Evolutionary conservation across 495 filamentous ascomycete genomes (phyloP), one percentile per base, ranked within the genome.

Genomic region (Extremus antarcticus): DNA sequence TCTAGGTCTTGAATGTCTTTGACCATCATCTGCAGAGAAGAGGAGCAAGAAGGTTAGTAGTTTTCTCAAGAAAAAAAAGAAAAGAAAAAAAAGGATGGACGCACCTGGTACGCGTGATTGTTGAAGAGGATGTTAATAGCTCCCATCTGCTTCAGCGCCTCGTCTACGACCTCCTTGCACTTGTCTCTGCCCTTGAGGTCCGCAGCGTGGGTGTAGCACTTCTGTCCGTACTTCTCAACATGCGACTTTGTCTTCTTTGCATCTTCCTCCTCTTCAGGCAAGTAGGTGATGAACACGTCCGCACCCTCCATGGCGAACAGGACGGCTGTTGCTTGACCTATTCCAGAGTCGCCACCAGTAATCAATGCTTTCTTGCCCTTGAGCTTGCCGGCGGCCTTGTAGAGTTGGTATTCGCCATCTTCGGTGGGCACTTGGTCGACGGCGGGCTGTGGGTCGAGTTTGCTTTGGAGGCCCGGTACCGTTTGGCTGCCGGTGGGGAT

Each of bases 1-100:
- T 79, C 70, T 16, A 92, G 66, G 41, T 87, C 83, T 29, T 73
- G 73, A 62, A 91, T 90, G 57, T 84, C 77, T n/a, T 81, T 66
- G 35, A 81, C 69, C 77, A 86, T 83, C 69, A 84, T 84, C n/a
- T n/a, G n/a, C n/a, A n/a, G n/a, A n/a, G n/a, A n/a, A n/a, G n/a
- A n/a, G n/a, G n/a, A n/a, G n/a, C n/a, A n/a, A n/a, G n/a, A n/a
- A n/a, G n/a, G n/a, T n/a, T n/a, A n/a, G n/a, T n/a, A n/a, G n/a
- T n/a, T n/a, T n/a, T n/a, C n/a, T n/a, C n/a, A n/a, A n/a, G n/a
- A n/a, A n/a, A n/a, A n/a, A n/a, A n/a, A n/a, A n/a, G n/a, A n/a
- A n/a, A n/a, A n/a, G n/a, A n/a, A n/a, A n/a, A n/a, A n/a, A n/a
- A n/a, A n/a, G n/a, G n/a, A n/a, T n/a, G n/a, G n/a, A n/a, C n/a